These are phyloP conservation scores for Trichosporon sp. DNA, from an alignment of 1,284 basidiomycete species.

Conservation along the genomic window DNA sequence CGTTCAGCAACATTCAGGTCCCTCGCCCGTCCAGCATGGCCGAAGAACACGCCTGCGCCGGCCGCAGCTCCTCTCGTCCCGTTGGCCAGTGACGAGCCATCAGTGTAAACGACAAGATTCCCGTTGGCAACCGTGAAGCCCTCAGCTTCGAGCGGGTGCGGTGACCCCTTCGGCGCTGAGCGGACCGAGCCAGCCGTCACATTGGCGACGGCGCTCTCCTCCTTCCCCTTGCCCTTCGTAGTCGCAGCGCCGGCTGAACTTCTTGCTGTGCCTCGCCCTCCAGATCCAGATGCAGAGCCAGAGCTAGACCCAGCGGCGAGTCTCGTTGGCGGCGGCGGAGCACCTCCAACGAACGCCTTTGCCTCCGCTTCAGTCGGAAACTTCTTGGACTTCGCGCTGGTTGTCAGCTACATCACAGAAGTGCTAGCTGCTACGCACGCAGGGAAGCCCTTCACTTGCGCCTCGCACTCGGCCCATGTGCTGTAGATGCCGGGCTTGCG, in stretches of 20 bases:
- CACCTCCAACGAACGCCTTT: conserved; percentile 22
- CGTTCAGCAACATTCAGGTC: conserved; percentile 40
- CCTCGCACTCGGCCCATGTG: conserved; percentile 42
- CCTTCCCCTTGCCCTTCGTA: background rate
- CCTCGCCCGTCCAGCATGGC: conserved; percentile 28
- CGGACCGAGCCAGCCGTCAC: background rate
- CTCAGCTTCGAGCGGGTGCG: conserved; percentile 15
- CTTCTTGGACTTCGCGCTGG: conserved; percentile 44
- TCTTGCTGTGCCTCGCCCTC: too few species aligned
- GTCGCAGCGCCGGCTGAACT: background rate
- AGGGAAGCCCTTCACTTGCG: conserved; percentile 38
- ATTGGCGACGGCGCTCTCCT: background rate
- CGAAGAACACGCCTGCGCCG: conserved; percentile 47
- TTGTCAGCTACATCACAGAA: background rate
- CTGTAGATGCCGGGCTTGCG: conserved; percentile 37
- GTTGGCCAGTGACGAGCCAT: conserved; percentile 43
- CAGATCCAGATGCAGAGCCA: background rate
- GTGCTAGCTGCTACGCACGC: conserved; percentile 22
- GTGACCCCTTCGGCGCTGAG: background rate
- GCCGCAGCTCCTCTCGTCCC: conserved; percentile 38
- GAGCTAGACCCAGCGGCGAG: background rate
- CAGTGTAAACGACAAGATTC: conserved; percentile 43
- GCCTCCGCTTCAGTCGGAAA: conserved; percentile 35
- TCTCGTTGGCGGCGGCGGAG: background rate
- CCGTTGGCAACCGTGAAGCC: conserved; percentile 32